Base-by-base conservation (phyloP, 2,329 filamentous ascomycete species). In the Paramyrothecium sp. region DNA sequence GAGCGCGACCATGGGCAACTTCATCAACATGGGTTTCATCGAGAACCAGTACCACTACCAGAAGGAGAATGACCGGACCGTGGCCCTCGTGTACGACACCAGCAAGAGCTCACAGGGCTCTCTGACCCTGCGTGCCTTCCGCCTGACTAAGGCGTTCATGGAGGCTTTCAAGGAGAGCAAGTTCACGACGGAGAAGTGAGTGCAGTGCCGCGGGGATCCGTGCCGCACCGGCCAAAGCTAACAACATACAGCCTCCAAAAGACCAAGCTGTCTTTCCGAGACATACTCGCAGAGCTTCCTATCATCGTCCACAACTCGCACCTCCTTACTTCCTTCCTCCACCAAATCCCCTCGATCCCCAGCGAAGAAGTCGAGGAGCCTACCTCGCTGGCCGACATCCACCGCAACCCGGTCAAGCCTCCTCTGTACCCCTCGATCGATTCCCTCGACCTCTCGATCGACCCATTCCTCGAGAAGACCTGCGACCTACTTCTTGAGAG, bases 41-140 rank as follows among this genome's bases (percentile, higher is more conserved):
- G 95, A 99, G 84, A 99, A 98, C 81, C 93, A 97, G 77, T 92
- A 88, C 78, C 90, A 93, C 81, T 98, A 97, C 82, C 95, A 99
- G 82, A 95, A 91, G 76, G 91, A 96, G 68, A 96, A 97, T 74
- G 91, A 95, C 77, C 83, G 85, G 75, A 92, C 91, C 7, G 87
- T 97, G 49, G 92, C 92, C 51, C 83, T 99, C 56, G 91, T 99
- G 41, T 93, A 98, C 78, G 95, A 99, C 72, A 91, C 96, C 66
- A 96, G 91, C 85, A 87, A 93, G 75, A 97, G 92, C 75, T 92
- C 92, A 11, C 93, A 97, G 78, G 95, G 95, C 46, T 89, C 90
- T 65, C 79, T 98, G 65, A 96, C 91, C 75, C 80, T 99, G 68
- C 87, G 93, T 69, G 95, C 95, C 51, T 98, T 96, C 85, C 88